Conservation (phyloP, 169 alveolate species). For the Eimeria maxima region DNA sequence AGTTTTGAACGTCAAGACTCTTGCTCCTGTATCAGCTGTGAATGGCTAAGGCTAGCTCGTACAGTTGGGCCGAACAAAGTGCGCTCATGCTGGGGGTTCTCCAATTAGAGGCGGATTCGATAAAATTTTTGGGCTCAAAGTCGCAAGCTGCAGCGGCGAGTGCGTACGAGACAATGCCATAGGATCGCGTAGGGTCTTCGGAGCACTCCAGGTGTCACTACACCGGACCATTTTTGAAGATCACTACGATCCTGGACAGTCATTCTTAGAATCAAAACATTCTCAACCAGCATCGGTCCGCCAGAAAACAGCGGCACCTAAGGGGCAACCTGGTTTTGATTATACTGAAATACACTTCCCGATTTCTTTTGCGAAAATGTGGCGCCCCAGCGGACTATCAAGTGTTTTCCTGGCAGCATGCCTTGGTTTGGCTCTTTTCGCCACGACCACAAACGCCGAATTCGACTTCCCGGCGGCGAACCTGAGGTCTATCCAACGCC, state of each 20-base stretch:
- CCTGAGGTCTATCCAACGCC: slow-evolving; percentile 72
- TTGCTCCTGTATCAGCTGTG: not conserved
- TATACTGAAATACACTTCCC: not conserved
- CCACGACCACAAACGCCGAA: slow-evolving; percentile 52
- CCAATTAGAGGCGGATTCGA: not conserved
- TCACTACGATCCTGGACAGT: not conserved
- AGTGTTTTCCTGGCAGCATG: slow-evolving; percentile 61
- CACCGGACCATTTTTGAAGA: slow-evolving; percentile 31
- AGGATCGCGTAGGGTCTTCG: not conserved
- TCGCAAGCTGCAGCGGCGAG: not conserved
- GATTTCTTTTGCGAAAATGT: slow-evolving; percentile 38
- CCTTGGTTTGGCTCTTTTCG: slow-evolving; percentile 65
- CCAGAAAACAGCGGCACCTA: slow-evolving; percentile 76
- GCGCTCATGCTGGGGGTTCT: not conserved
- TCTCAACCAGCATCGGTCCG: slow-evolving; percentile 80
- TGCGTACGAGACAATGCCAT: not conserved
- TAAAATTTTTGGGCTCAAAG: not conserved
- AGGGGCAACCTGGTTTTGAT: slow-evolving; percentile 73
- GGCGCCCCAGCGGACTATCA: slow-evolving; percentile 77
- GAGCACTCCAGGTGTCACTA: slow-evolving; percentile 24
- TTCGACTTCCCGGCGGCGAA: slow-evolving; percentile 75
- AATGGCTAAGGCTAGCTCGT: not conserved
- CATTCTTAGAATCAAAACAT: slow-evolving; percentile 74
- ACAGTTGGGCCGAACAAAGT: not conserved
- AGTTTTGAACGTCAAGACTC: not conserved